Conservation (phyloP, 306 rosid species). For the Sicyos baderoa region DNA sequence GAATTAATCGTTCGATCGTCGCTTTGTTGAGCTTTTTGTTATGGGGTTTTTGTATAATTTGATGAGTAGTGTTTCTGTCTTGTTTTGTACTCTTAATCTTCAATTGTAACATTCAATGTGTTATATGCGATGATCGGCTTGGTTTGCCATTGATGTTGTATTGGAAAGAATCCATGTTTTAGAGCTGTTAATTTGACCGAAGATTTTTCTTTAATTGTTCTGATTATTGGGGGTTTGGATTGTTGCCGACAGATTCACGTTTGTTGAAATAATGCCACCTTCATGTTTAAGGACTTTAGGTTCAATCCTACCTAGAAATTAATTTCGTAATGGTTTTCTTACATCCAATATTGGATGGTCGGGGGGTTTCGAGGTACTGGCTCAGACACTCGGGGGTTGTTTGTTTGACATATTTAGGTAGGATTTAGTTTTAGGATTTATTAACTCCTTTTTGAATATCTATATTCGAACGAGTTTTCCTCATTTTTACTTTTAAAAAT, state of each 20-base stretch:
- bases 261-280: neutral
- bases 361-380: too few relatives aligned
- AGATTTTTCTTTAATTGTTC: neutral
- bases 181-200: conserved; percentile 2
- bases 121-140: neutral
- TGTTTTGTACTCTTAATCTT: neutral
- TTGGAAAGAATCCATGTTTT: conserved; percentile 12
- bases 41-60: neutral
- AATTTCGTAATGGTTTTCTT: too few relatives aligned
- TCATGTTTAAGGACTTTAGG: too few relatives aligned
- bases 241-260: conserved; percentile 8
- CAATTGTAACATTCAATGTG: neutral
- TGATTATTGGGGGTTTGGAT: neutral
- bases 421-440: too few relatives aligned
- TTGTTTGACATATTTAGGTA: too few relatives aligned
- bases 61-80: neutral
- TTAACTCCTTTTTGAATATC: too few relatives aligned
- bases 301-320: too few relatives aligned
- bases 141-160: neutral
- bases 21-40: neutral
- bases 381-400: too few relatives aligned
- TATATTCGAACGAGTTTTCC: too few relatives aligned
- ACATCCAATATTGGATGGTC: too few relatives aligned
- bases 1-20: neutral
- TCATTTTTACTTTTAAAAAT: too few relatives aligned